Percentiles rank a stretch among this genome's conserved stretches.
Evolutionary conservation across 73 alveolate genomes (phyloP).

Genomic region (Uronychia setigera): DNA sequence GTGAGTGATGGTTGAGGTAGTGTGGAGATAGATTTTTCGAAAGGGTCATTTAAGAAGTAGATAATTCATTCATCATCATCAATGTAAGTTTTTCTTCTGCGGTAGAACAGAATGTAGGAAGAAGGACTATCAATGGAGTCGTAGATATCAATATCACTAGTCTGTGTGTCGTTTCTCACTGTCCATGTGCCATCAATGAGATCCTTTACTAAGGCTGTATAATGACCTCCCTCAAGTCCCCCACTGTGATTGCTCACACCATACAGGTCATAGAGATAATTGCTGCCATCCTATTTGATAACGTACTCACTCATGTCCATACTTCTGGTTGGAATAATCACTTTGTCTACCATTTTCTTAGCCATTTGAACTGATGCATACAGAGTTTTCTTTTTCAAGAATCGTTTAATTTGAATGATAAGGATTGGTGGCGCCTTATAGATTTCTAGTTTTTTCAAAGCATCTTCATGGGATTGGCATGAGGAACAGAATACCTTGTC

Average conservation of each 20-base stretch:
- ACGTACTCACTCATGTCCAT: conserved; percentile 46
- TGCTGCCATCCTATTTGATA: conserved; percentile 29
- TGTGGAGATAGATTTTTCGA: too few species aligned
- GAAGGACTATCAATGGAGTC: conserved; percentile 58
- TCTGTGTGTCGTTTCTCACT: conserved; percentile 81
- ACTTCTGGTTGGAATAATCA: conserved; percentile 55
- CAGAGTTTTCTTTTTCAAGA: neutral
- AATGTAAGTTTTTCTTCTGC: conserved; percentile 46
- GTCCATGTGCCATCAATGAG: conserved; percentile 73
- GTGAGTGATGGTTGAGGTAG: too few species aligned
- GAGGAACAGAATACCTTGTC: conserved; percentile 64
- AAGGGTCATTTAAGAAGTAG: too few species aligned
- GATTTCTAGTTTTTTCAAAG: conserved; percentile 68
- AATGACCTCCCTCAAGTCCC: conserved; percentile 83
- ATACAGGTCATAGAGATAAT: conserved; percentile 78
- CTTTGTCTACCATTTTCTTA: conserved; percentile 19
- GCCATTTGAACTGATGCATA: neutral
- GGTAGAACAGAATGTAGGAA: conserved; percentile 79
- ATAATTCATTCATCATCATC: too few species aligned
- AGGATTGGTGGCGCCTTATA: conserved; percentile 71
- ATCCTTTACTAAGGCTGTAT: conserved; percentile 71
- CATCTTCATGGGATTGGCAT: conserved; percentile 61
- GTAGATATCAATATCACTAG: conserved; percentile 32
- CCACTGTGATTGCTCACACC: conserved; percentile 90
- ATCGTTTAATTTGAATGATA: conserved; percentile 70